These are phyloP conservation scores for Metschnikowia reukaufii DNA, from an alignment of 805 yeast species.

Conservation along the genomic window DNA sequence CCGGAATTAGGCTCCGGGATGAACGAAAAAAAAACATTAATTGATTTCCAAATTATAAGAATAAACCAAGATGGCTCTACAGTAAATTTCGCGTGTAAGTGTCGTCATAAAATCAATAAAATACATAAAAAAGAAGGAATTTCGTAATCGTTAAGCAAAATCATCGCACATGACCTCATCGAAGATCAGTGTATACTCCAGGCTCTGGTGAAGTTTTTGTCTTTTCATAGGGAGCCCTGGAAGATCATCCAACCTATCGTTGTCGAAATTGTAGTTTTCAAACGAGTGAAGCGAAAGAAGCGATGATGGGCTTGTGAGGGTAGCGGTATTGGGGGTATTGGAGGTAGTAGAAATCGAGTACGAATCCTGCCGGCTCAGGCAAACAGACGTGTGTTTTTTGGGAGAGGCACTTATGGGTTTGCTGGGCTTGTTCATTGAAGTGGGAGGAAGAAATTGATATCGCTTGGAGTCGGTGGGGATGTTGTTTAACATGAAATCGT, in stretches of 20 bases:
- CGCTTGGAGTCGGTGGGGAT: slow-evolving; percentile 27
- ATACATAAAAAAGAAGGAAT: slow-evolving; percentile 12
- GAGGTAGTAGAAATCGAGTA: slow-evolving; percentile 1
- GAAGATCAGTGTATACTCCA: slow-evolving; percentile 21
- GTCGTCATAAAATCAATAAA: slow-evolving; percentile 7
- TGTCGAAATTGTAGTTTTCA: slow-evolving; percentile 23
- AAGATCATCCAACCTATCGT: slow-evolving; percentile 15
- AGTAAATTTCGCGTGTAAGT: too few species aligned
- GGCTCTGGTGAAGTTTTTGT: slow-evolving; percentile 17
- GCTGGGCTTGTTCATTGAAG: slow-evolving; percentile 1
- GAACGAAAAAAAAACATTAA: too few species aligned
- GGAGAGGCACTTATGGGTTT: neutral
- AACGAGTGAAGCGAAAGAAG: slow-evolving; percentile 34
- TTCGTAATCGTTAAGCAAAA: slow-evolving; percentile 17
- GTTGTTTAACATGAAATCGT: slow-evolving; percentile 39
- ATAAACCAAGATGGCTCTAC: too few species aligned
- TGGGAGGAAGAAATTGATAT: slow-evolving; percentile 17
- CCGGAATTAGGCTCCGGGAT: too few species aligned
- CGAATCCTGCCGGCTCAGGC: neutral
- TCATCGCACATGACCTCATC: slow-evolving; percentile 23
- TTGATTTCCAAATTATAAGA: too few species aligned
- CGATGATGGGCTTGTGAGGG: slow-evolving; percentile 38
- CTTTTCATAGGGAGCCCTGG: slow-evolving; percentile 16
- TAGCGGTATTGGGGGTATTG: slow-evolving; percentile 16
- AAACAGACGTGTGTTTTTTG: neutral